A percentile compares a stretch with the other conserved stretches of the same genome.
These are phyloP conservation scores for Periglandula ipomoeae DNA, from an alignment of 2,329 filamentous ascomycete genomes.

Conservation along the genomic window DNA sequence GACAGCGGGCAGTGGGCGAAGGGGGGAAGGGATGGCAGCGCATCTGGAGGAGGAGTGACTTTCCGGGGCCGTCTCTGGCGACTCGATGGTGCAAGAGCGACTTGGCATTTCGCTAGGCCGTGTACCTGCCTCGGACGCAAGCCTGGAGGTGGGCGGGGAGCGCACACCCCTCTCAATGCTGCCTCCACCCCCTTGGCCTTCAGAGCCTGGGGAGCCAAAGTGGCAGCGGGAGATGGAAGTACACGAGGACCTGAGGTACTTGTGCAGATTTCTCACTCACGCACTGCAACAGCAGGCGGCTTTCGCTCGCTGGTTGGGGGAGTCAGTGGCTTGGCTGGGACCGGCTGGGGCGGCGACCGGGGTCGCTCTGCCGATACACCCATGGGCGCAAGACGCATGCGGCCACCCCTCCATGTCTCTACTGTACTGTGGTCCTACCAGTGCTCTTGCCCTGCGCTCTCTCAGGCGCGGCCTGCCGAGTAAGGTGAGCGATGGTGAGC, in stretches of 20 bases:
- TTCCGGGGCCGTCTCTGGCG: not conserved
- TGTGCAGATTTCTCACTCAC: constrained; percentile 5
- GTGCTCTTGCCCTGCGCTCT: not conserved
- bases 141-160: not conserved
- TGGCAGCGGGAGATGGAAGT: not conserved
- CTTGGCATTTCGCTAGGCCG: not conserved
- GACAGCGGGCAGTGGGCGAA: not conserved
- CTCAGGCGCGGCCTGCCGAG: not conserved
- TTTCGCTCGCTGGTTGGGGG: constrained; percentile 1
- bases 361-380: constrained; percentile 7
- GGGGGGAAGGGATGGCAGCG: not conserved
- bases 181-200: not conserved
- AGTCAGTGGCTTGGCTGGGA: constrained; percentile 8
- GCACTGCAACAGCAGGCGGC: not conserved
- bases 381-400: constrained; percentile 4
- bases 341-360: constrained; percentile 7
- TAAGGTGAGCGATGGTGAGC: too few relatives aligned
- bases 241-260: constrained; percentile 3
- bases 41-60: not conserved
- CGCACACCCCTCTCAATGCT: not conserved
- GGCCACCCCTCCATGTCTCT: constrained; percentile 3
- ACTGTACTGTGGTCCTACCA: not conserved
- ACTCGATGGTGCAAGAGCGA: not conserved
- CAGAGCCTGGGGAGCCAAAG: not conserved
- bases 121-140: constrained; percentile 1